Evolutionary conservation across 345 rosid genomes (phyloP).

Genomic region (Melaleuca alternifolia): DNA sequence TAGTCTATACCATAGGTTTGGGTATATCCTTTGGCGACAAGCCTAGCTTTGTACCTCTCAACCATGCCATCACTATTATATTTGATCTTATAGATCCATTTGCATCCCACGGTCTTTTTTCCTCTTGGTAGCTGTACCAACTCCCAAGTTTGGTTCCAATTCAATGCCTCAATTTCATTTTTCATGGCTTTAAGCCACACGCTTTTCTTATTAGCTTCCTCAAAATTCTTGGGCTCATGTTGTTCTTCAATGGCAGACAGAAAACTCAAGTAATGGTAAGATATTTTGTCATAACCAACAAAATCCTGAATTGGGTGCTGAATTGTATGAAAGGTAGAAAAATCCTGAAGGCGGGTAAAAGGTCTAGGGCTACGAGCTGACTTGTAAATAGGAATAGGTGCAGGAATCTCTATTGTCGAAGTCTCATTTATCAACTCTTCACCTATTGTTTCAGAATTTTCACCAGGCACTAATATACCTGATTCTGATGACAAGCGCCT

Average conservation of each 20-base stretch:
- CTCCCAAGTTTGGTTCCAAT: background rate
- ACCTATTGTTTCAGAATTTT: background rate
- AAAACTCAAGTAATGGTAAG: background rate
- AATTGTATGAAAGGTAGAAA: background rate
- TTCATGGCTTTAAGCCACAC: background rate
- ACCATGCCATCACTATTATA: background rate
- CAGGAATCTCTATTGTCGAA: background rate
- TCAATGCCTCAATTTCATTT: background rate
- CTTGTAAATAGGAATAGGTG: background rate
- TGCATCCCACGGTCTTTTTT: background rate
- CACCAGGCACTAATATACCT: background rate
- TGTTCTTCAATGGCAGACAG: background rate
- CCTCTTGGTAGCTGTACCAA: background rate
- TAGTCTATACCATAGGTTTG: background rate
- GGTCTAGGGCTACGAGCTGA: background rate
- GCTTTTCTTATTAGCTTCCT: background rate
- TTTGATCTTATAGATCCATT: background rate
- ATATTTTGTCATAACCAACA: background rate
- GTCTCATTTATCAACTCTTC: background rate
- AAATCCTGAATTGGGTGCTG: background rate
- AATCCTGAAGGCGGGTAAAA: rapidly evolving
- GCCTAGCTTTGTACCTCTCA: background rate
- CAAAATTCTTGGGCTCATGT: background rate
- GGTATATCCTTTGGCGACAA: background rate
- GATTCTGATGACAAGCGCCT: background rate